A percentile compares a stretch with the other conserved stretches of the same genome.
Evolutionary conservation across 257 asterid species (phyloP).

Genomic region (Marsdenia floribunda): DNA sequence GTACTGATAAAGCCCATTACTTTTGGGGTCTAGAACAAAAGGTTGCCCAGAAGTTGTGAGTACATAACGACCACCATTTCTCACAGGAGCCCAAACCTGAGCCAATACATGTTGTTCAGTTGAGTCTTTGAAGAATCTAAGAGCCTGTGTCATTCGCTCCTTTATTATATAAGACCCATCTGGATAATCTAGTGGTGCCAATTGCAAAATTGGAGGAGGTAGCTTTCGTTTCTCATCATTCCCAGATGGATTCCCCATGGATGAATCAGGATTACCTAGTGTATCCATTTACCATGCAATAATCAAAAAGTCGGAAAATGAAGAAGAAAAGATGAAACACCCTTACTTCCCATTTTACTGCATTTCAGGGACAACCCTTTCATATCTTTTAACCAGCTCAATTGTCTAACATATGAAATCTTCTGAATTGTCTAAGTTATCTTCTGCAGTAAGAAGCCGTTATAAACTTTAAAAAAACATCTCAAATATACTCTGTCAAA

Average conservation of each 20-base stretch:
- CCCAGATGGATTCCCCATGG: slow-evolving; percentile 31
- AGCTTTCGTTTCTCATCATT: slow-evolving; percentile 49
- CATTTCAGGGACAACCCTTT: neutral
- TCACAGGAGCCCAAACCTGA: slow-evolving; percentile 95
- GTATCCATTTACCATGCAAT: slow-evolving; percentile 30
- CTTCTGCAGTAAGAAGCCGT: neutral
- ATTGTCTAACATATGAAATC: neutral
- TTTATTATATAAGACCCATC: slow-evolving; percentile 74
- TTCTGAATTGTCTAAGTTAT: neutral
- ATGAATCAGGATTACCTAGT: slow-evolving; percentile 32
- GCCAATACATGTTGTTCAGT: slow-evolving; percentile 78
- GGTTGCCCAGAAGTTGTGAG: slow-evolving; percentile 95
- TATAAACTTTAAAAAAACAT: neutral
- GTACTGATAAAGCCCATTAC: slow-evolving; percentile 85
- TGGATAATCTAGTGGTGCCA: slow-evolving; percentile 44
- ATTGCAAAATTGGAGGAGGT: slow-evolving; percentile 39
- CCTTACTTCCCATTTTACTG: neutral
- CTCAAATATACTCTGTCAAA: neutral
- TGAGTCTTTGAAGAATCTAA: slow-evolving; percentile 74
- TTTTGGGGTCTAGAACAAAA: slow-evolving; percentile 75
- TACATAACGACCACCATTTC: slow-evolving; percentile 57
- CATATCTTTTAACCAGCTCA: neutral
- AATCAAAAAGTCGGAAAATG: slow-evolving; percentile 10
- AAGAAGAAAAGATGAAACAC: neutral
- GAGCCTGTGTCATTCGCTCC: slow-evolving; percentile 88